Evolutionary conservation across 306 rosid genomes (phyloP).

Genomic region (Quercus aquifolioides): DNA sequence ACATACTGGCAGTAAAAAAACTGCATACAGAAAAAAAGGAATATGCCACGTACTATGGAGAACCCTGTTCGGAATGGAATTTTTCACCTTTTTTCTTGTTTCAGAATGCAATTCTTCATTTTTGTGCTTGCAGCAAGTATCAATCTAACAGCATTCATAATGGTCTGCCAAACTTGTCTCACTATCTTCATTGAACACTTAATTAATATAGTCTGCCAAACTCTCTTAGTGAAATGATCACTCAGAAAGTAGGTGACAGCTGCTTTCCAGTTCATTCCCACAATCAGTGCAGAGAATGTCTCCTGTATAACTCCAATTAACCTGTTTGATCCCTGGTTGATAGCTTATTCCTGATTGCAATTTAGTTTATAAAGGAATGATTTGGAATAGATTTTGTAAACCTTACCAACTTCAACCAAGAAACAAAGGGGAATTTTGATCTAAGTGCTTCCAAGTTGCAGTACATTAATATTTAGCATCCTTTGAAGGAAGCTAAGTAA

Average conservation of each 20-base stretch:
- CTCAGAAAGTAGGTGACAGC: background rate
- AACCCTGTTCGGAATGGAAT: background rate
- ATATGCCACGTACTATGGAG: background rate
- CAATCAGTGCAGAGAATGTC: background rate
- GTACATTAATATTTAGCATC: background rate
- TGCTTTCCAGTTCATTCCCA: background rate
- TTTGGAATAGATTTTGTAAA: background rate
- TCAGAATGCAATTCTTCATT: too few species aligned
- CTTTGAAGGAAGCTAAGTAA: background rate
- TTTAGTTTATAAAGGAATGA: background rate
- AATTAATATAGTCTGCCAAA: background rate
- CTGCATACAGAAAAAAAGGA: background rate
- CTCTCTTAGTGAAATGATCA: background rate
- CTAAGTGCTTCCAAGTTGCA: background rate
- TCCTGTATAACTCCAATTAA: background rate
- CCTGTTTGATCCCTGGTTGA: background rate
- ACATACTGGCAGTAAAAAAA: background rate
- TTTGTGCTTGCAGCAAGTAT: background rate
- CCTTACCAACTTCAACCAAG: background rate
- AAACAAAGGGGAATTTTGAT: background rate
- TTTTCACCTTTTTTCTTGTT: background rate
- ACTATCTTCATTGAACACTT: background rate
- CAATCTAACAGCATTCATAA: background rate
- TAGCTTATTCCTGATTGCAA: background rate
- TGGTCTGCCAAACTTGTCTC: background rate